Conservation (phyloP, 2,329 filamentous ascomycete species). For the Penicillium expansum region DNA sequence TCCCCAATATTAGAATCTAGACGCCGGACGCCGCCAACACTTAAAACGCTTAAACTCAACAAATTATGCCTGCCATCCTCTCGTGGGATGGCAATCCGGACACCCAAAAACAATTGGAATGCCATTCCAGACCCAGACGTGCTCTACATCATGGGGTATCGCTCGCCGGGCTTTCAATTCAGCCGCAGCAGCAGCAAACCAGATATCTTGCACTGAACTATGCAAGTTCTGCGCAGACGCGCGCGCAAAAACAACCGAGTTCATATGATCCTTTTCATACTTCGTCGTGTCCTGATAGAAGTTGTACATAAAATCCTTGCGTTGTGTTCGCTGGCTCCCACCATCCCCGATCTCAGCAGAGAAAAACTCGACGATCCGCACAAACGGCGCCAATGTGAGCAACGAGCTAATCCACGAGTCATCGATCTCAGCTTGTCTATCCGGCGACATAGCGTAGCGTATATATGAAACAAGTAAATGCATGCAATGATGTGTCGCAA, state of each 20-base stretch:
- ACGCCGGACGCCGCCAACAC: constrained; percentile 15
- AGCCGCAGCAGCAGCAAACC: constrained; percentile 38
- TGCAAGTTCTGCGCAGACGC: constrained; percentile 31
- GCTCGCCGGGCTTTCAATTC: constrained; percentile 32
- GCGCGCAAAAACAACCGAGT: constrained; percentile 37
- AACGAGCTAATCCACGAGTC: constrained; percentile 44
- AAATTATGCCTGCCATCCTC: constrained; percentile 35
- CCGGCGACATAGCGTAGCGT: constrained; percentile 37
- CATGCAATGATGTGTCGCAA: constrained; percentile 45
- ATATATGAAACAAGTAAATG: constrained; percentile 41
- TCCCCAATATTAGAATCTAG: constrained; percentile 1
- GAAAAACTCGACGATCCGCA: constrained; percentile 43
- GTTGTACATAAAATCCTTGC: constrained; percentile 45
- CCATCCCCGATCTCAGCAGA: constrained; percentile 45
- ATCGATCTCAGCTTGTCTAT: constrained; percentile 27
- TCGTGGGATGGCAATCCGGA: constrained; percentile 29
- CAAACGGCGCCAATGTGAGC: constrained; percentile 40
- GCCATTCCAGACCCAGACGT: constrained; percentile 34
- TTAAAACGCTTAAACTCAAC: constrained; percentile 4
- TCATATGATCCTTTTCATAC: constrained; percentile 40
- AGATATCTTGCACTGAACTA: constrained; percentile 38
- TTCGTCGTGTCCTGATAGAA: constrained; percentile 41
- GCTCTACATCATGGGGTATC: constrained; percentile 35
- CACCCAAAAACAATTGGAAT: constrained; percentile 40
- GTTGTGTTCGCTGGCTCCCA: constrained; percentile 39